These are phyloP conservation scores for Epichloe aotearoae DNA, from an alignment of 2,329 filamentous ascomycete genomes.

Conservation along the genomic window DNA sequence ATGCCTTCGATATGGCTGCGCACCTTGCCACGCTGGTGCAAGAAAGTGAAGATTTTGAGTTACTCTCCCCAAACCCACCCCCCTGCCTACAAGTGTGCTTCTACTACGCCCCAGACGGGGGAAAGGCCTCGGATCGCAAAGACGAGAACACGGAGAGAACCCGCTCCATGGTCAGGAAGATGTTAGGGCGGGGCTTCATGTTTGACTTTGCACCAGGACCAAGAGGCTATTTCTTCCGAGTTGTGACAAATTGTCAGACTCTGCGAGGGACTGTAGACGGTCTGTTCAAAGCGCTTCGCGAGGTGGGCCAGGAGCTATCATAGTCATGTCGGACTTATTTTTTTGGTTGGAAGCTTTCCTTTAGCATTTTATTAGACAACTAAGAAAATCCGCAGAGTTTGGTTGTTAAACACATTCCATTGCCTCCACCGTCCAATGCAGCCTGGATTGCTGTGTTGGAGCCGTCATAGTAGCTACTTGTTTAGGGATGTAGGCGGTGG, in stretches of 20 bases:
- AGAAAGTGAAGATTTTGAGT: conserved; percentile 43
- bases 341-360: not conserved
- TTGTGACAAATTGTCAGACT: conserved; percentile 44
- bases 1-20: conserved; percentile 57
- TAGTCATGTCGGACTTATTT: not conserved
- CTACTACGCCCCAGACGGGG: conserved; percentile 52
- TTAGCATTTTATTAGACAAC: too few species aligned
- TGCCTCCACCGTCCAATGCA: too few species aligned
- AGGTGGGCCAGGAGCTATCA: conserved; percentile 21
- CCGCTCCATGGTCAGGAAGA: conserved; percentile 30
- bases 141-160: conserved; percentile 36
- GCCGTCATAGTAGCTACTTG: too few species aligned
- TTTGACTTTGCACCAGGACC: conserved; percentile 44
- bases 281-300: conserved; percentile 38
- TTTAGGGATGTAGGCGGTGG: too few species aligned
- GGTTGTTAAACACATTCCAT: too few species aligned
- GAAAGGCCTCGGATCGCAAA: conserved; percentile 28
- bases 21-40: conserved; percentile 50
- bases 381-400: too few species aligned
- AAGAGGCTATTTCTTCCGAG: conserved; percentile 41
- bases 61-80: conserved; percentile 63
- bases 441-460: too few species aligned
- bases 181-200: conserved; percentile 43
- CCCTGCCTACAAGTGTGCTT: conserved; percentile 93
- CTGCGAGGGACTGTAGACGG: conserved; percentile 35